A percentile compares a stretch with the other conserved stretches of the same genome.
These are phyloP conservation scores for Pontederia paniculata DNA, from an alignment of 176 grass and related monocot species.

Conservation along the genomic window DNA sequence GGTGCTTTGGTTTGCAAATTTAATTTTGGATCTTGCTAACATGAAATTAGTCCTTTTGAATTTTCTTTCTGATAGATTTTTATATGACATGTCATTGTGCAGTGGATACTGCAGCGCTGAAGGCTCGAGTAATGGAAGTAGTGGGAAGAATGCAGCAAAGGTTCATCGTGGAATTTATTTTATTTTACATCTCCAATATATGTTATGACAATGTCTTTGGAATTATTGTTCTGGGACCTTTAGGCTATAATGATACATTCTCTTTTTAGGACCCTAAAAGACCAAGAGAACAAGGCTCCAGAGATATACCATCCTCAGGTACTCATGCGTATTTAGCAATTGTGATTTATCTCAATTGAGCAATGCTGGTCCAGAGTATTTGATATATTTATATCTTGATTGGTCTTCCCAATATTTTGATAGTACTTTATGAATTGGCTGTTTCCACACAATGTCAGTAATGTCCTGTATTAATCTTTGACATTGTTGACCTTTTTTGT, in stretches of 20 bases:
- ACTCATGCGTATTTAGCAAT: neutral
- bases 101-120: slow-evolving; percentile 47
- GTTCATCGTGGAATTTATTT: slow-evolving; percentile 21
- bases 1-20: slow-evolving; percentile 20
- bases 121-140: slow-evolving; percentile 48
- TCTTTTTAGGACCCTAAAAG: neutral
- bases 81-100: slow-evolving; percentile 6
- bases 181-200: slow-evolving; percentile 7
- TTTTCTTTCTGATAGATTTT: slow-evolving; percentile 9
- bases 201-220: neutral
- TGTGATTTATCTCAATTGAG: too few species aligned
- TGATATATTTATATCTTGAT: too few species aligned
- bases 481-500: too few species aligned
- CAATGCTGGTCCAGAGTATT: too few species aligned
- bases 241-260: neutral
- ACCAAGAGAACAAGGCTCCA: neutral
- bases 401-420: too few species aligned
- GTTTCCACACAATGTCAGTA: too few species aligned
- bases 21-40: neutral
- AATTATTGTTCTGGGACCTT: too few species aligned
- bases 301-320: slow-evolving; percentile 7
- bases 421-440: too few species aligned
- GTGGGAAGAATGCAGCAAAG: slow-evolving; percentile 23
- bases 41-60: neutral
- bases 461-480: too few species aligned